phyloP scores from a whole-genome alignment of 371 early-diverging fungal species.

The Syncephalastrum monosporum region DNA sequence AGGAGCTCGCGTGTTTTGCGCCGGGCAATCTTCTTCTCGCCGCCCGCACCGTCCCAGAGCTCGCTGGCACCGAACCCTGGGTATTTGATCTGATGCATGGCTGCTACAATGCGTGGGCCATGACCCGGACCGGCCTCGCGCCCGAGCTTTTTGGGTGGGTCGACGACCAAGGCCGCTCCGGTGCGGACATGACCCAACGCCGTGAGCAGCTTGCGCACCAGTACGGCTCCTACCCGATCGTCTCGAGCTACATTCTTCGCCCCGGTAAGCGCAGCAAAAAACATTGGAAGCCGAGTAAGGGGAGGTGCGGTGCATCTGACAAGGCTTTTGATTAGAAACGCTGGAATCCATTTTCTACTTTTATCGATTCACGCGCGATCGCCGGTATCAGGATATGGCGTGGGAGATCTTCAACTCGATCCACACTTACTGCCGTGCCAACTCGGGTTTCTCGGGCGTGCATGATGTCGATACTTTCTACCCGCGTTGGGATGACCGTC shows the following conservation, averaged over 20 bases:
- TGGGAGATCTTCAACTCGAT: slow-evolving; percentile 65
- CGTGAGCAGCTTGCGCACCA: slow-evolving; percentile 9
- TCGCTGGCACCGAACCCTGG: slow-evolving; percentile 19
- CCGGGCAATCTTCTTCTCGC: slow-evolving; percentile 36
- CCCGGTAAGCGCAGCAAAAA: slow-evolving; percentile 23
- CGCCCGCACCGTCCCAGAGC: slow-evolving; percentile 26
- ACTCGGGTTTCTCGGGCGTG: slow-evolving; percentile 42
- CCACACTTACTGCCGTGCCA: slow-evolving; percentile 38
- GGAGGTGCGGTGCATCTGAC: not conserved
- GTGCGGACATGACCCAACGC: slow-evolving; percentile 15
- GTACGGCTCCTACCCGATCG: slow-evolving; percentile 25
- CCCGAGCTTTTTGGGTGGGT: slow-evolving; percentile 43
- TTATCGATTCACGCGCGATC: slow-evolving; percentile 69
- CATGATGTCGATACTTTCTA: slow-evolving; percentile 27
- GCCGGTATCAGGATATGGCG: slow-evolving; percentile 69
- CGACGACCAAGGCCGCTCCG: slow-evolving; percentile 10
- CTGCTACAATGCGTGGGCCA: slow-evolving; percentile 42
- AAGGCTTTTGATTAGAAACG: slow-evolving; percentile 50
- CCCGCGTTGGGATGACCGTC: slow-evolving; percentile 39
- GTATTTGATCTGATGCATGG: slow-evolving; percentile 36
- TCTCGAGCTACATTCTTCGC: slow-evolving; percentile 36
- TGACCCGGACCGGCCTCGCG: slow-evolving; percentile 38
- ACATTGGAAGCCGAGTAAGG: no score
- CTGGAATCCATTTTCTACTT: slow-evolving; percentile 74
- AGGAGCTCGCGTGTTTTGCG: slow-evolving; percentile 46